Evolutionary conservation across 2,329 filamentous ascomycete genomes (phyloP), one percentile per base, ranked within the genome.

Genomic region (Fusarium redolens): DNA sequence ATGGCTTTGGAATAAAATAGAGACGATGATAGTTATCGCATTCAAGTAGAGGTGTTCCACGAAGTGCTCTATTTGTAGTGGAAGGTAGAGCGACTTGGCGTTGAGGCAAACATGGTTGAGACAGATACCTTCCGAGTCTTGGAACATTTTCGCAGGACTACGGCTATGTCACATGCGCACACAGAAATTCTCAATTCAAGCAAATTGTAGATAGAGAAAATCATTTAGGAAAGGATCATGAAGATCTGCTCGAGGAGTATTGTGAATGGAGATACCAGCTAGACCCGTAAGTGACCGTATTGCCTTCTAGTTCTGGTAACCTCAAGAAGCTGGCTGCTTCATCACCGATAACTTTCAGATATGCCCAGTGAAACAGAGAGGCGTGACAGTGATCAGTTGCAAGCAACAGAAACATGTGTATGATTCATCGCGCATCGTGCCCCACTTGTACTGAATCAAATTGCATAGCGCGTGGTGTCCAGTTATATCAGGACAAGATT

Each of bases 131-230:
- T 6, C 6, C 1, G 9, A 30, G 1, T n/a, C 3, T 4, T 8
- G 9, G 6, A 5, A 15, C 4, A 1, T n/a, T 48, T 5, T 9
- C 13, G 5, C n/a, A 30, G 9, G 11, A 3, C 0, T 0, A 47
- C 4, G 30, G 18, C n/a, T 5, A 7, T 15, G 15, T n/a, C 13
- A 20, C 25, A 5, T 11, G 7, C 6, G 20, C 14, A 2, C 7
- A 30, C 7, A 14, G 13, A 11, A 15, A 28, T 7, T 0, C 6
- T 10, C 13, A 28, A 2, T 14, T 20, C 0, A 7, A n/a, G 18
- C 2, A 7, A 11, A 18, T n/a, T 14, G 13, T 17, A 17, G 0
- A 17, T n/a, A 5, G 20, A 30, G 7, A 1, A 3, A 12, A 3
- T 15, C 13, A 4, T 3, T 15, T 15, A 4, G 14, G 2, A 6